These are phyloP conservation scores for Schizochytrium sp. DNA, from an alignment of 108 stramenopile species.

Conservation along the genomic window DNA sequence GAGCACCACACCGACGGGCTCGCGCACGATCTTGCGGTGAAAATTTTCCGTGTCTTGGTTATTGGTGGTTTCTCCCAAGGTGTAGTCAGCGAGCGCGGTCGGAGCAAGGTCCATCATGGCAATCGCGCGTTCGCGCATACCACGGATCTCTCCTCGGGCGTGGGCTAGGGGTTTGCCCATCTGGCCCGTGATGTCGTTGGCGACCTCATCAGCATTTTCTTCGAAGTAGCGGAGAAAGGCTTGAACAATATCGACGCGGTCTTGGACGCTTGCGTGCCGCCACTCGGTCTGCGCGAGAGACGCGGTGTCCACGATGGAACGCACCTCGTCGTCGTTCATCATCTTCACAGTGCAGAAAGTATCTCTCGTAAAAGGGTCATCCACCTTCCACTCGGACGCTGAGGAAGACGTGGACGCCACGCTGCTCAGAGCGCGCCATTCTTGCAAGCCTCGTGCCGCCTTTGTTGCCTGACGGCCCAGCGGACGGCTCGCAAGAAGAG, in stretches of 20 bases:
- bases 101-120: not conserved
- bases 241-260: not conserved
- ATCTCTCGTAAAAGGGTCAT: not conserved
- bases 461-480: no score
- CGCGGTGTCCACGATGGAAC: not conserved
- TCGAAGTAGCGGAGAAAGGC: not conserved
- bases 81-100: not conserved
- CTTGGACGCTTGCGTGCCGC: not conserved
- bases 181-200: not conserved
- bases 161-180: constrained; percentile 14
- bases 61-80: not conserved
- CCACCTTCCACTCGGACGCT: not conserved
- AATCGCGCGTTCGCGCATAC: not conserved
- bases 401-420: not conserved
- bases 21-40: not conserved
- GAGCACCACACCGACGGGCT: constrained; percentile 20
- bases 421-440: no score
- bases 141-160: not conserved
- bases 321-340: not conserved
- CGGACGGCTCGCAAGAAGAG: no score
- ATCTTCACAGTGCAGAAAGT: not conserved
- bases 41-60: not conserved
- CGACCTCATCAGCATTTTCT: not conserved
- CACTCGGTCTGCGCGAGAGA: not conserved
- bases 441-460: no score